Evolutionary conservation across 805 yeast species (phyloP), one percentile per base, ranked within the genome.

Genomic region (Spathaspora girioi): DNA sequence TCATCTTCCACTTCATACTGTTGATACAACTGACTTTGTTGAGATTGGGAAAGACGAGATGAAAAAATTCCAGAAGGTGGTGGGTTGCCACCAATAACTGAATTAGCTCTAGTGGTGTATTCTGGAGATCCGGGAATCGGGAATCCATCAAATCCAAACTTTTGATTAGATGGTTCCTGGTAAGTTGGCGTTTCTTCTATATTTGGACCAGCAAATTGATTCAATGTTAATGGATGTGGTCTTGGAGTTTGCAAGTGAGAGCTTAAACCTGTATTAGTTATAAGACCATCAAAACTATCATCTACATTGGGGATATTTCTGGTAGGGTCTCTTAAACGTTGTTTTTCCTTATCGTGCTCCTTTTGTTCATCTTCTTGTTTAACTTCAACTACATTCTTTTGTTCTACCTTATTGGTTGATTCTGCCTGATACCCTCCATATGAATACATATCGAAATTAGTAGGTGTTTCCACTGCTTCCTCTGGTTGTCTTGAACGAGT

Each of bases 81-180:
- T 8, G 62, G 59, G 6, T 62, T 60, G 11, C 65, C 65, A 12
- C 73, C 75, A 42, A 73, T 57, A 5, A 73, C 76, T 4, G 78
- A 73, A 53, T 74, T 73, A 20, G 77, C 78, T 48, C 79, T 53
- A 1, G 76, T 73, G n/a, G 78, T 70, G 47, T 61, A 60, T 20
- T 74, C 79, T 1, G 79, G 79, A 0, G 77, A 69, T 1, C 76
- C 76, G 3, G 79, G 79, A 23, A 73, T 73, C 2, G 79, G 74
- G 57, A 73, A 74, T 26, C 54, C 54, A 47, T 71, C 77, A 19
- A 53, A 48, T 35, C 67, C 71, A 45, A 71, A 68, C 8, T 57
- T 54, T 15, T 65, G 60, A 42, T 58, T 53, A 35, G 45, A 15
- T 20, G 19, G 41, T n/a, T 62, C 63, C 20, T 17, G 46, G 15